Evolutionary conservation across 2,329 filamentous ascomycete genomes (phyloP), one percentile per base, ranked within the genome.

Genomic region (Ramichloridium luteum): DNA sequence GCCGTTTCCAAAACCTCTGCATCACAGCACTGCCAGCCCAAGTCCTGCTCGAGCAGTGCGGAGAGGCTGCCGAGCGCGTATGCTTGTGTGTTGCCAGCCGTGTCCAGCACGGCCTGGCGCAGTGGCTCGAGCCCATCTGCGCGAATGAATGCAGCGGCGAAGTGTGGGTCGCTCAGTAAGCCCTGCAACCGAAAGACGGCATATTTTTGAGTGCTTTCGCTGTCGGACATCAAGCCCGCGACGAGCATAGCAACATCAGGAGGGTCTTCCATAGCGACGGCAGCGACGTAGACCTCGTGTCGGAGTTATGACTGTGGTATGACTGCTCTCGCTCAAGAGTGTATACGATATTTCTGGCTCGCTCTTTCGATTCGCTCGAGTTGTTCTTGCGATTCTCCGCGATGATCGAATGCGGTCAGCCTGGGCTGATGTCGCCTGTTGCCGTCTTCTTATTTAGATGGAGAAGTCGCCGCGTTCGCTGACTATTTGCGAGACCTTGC

Each of bases 101-200:
- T 77, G 43, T 74, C 73, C 67, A 96, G 75, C 41, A 90, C 84
- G 32, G 96, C 68, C 35, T 81, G 76, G 32, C 84, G 75, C 48
- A 98, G 64, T 45, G 88, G 76, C 44, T 76, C 69, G 43, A 96
- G 68, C 3, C 90, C 90, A 35, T 85, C 85, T 30, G 85, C 81
- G 31, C 80, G 76, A 40, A 96, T 93, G 62, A 98, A 98, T 47
- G 92, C 77, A 57, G 96, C 90, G 50, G 90, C 90, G 57, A 96
- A 96, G 30, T 85, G 80, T 15, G 88, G 88, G 60, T 98, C 90
- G 54, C 86, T 88, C 59, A 98, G 93, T 40, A 83, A 85, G 42
- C 74, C 79, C 60, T 98, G 90, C 44, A 98, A 74, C 64, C 94
- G 94, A 72, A 98, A 98, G 39, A 92, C 90, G 38, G 90, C 90